A percentile compares a stretch with the other conserved stretches of the same genome.
Evolutionary conservation across 1,139 yeast species (phyloP).

Genomic region (Zygosaccharomyces sapae): DNA sequence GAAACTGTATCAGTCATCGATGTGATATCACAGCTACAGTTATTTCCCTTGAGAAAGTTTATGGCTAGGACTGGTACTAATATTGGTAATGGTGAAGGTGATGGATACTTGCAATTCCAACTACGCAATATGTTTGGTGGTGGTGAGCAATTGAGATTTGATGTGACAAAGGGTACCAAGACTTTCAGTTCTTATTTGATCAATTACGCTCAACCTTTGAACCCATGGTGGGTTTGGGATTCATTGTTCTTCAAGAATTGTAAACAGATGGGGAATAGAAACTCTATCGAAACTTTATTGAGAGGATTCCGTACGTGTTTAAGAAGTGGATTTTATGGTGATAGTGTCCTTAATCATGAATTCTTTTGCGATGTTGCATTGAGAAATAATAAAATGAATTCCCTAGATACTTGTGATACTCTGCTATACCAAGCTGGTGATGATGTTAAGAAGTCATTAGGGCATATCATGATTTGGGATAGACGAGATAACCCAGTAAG

Average conservation of each 20-base stretch:
- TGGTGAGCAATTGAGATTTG: constrained; percentile 72
- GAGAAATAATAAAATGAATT: constrained; percentile 51
- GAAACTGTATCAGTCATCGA: constrained; percentile 35
- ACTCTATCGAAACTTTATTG: constrained; percentile 31
- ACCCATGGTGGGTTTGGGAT: constrained; percentile 47
- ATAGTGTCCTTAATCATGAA: constrained; percentile 46
- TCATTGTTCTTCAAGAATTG: constrained; percentile 54
- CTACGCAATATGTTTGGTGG: constrained; percentile 81
- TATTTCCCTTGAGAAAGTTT: constrained; percentile 61
- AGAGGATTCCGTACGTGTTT: constrained; percentile 19
- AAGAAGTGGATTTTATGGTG: constrained; percentile 20
- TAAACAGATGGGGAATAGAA: constrained; percentile 51
- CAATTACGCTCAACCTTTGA: constrained; percentile 57
- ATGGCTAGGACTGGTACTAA: constrained; percentile 89
- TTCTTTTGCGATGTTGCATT: constrained; percentile 60
- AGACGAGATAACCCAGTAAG: constrained; percentile 52
- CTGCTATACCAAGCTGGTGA: constrained; percentile 50
- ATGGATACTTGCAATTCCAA: constrained; percentile 78
- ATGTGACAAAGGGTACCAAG: constrained; percentile 75
- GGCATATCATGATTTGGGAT: constrained; percentile 52
- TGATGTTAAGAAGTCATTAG: constrained; percentile 54
- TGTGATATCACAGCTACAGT: constrained; percentile 51
- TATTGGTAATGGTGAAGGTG: constrained; percentile 93
- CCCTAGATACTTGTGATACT: constrained; percentile 33
- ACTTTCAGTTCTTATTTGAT: constrained; percentile 70